Evolutionary conservation across 2,329 filamentous ascomycete species (phyloP), one percentile per base, ranked within the genome.

Genomic region (Helotiales sp.): DNA sequence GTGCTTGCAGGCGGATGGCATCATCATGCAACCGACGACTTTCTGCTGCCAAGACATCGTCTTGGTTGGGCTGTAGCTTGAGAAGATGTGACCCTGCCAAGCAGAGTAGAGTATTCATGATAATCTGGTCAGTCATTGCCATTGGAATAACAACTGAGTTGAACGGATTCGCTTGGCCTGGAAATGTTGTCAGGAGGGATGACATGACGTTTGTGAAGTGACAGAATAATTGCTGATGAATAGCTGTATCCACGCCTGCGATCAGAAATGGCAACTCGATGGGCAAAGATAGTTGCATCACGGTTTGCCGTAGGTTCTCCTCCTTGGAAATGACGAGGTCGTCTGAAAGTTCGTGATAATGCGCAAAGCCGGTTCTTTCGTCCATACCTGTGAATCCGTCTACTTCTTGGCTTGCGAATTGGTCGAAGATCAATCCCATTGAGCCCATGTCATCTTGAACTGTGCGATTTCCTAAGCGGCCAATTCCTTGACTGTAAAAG

Each of bases 141-240:
- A 64, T 38, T 13, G 64, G 64, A 3, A 64, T 51, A 1, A 67
- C 51, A 17, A 62, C 54, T 8, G 38, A 40, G 10, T 54, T 60
- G 47, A 66, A 57, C 3, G 60, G 63, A 46, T 63, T 66, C 3
- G 47, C 36, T 1, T 58, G 29, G 8, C 36, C 42, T 12, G 31
- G 46, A 4, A 55, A 62, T 4, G 55, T 60, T 2, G 62, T 63
- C 2, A 67, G 40, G 2, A 67, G 10, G 9, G 42, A 24, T 1
- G 64, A 64, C 54, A 62, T 59, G 15, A 53, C 42, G 1, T 49
- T 12, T 1, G 52, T 61, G 40, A 66, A 67, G 36, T 67, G 64
- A 13, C 46, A 57, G 31, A 65, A 67, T 6, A 67, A 49, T 9
- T 36, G 25, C 38, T 36, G 38, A 3, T 66, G 60, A 5, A 65